Percentiles rank a stretch among this genome's conserved stretches.
phyloP scores from a whole-genome alignment of 2,329 filamentous ascomycete genomes.

The Aspergillus costaricaensis region DNA sequence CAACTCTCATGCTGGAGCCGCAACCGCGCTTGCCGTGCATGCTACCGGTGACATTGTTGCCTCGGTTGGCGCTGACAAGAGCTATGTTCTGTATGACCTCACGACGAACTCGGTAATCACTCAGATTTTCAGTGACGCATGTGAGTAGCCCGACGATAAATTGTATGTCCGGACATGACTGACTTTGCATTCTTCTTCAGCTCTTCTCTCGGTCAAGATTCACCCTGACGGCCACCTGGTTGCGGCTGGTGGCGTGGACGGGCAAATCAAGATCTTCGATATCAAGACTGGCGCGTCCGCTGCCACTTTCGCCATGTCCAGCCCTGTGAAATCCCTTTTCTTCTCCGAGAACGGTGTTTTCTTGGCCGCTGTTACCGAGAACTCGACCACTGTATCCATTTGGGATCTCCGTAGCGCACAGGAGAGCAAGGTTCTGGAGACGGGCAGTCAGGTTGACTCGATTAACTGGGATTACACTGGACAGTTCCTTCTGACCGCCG shows the following conservation, averaged over 20 bases:
- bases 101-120: slow-evolving; percentile 66
- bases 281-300: slow-evolving; percentile 76
- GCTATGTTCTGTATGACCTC: slow-evolving; percentile 86
- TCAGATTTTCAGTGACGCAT: slow-evolving; percentile 76
- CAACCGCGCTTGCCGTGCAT: slow-evolving; percentile 76
- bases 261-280: slow-evolving; percentile 86
- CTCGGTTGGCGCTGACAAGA: slow-evolving; percentile 89
- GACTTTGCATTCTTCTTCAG: slow-evolving; percentile 46
- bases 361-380: slow-evolving; percentile 80
- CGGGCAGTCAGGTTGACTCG: slow-evolving; percentile 73
- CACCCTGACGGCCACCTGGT: slow-evolving; percentile 97
- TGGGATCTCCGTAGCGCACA: slow-evolving; percentile 90
- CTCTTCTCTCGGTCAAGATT: slow-evolving; percentile 77
- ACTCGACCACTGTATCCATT: slow-evolving; percentile 75
- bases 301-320: slow-evolving; percentile 67
- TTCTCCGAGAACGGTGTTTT: slow-evolving; percentile 98
- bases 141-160: slow-evolving; percentile 53
- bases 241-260: slow-evolving; percentile 76
- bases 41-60: slow-evolving; percentile 80
- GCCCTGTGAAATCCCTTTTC: slow-evolving; percentile 71
- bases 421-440: slow-evolving; percentile 80
- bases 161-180: slow-evolving; percentile 11
- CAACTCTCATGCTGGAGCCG: slow-evolving; percentile 78
- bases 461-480: slow-evolving; percentile 93
- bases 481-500: slow-evolving; percentile 83